Conservation (phyloP, 768 basidiomycete species). For the Tylopilus rubrobrunneus region DNA sequence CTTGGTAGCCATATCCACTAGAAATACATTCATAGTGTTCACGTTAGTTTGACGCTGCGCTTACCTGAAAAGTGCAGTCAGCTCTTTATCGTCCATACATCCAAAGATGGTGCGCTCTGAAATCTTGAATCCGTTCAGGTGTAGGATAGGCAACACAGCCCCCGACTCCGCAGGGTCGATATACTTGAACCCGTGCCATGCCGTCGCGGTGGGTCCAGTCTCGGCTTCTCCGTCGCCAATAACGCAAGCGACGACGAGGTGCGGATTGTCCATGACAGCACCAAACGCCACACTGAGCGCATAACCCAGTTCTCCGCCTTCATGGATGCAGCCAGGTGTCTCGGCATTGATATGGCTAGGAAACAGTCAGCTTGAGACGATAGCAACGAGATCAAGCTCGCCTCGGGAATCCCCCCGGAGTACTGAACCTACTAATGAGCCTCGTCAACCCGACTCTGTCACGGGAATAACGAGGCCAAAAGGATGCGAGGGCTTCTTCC, state of each 20-base stretch:
- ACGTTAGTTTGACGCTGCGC: not conserved
- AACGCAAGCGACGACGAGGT: slow-evolving; percentile 75
- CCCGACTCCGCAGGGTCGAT: slow-evolving; percentile 88
- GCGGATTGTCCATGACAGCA: slow-evolving; percentile 87
- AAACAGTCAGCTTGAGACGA: not conserved
- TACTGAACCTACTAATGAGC: slow-evolving; percentile 73
- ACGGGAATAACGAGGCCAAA: slow-evolving; percentile 56
- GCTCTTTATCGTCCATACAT: slow-evolving; percentile 86
- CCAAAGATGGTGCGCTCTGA: slow-evolving; percentile 88
- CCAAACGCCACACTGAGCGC: slow-evolving; percentile 84
- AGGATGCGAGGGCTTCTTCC: slow-evolving; percentile 65
- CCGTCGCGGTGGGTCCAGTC: slow-evolving; percentile 72
- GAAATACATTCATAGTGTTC: not conserved
- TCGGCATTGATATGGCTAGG: slow-evolving; percentile 71
- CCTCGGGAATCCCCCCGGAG: slow-evolving; percentile 82
- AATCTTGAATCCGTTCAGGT: slow-evolving; percentile 88
- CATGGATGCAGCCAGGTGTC: slow-evolving; percentile 88
- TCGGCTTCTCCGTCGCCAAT: slow-evolving; percentile 90
- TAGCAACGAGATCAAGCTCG: slow-evolving; percentile 24
- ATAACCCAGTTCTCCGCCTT: slow-evolving; percentile 89
- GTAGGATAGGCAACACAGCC: slow-evolving; percentile 87
- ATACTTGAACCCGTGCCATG: slow-evolving; percentile 88
- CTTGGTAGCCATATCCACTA: slow-evolving; percentile 86
- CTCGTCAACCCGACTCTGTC: slow-evolving; percentile 56
- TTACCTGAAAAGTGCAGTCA: slow-evolving; percentile 70